phyloP scores from a whole-genome alignment of 768 basidiomycete species.

The Lyophyllum decastes region DNA sequence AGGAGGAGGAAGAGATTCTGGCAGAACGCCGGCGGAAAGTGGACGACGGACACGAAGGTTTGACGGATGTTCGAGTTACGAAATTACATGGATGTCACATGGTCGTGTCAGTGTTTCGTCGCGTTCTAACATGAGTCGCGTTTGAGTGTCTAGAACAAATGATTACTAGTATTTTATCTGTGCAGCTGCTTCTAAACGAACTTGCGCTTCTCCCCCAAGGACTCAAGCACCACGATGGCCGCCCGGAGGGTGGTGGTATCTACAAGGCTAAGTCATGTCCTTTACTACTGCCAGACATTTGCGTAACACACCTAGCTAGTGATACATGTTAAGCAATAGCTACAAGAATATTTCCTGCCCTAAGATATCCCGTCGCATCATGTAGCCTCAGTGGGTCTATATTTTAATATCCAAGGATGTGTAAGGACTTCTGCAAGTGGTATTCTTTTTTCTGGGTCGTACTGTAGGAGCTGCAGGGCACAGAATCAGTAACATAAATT shows the following conservation, averaged over 20 bases:
- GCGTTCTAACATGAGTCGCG: not conserved
- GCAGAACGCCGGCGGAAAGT: too few relatives aligned
- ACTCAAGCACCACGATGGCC: too few relatives aligned
- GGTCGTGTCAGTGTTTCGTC: not conserved
- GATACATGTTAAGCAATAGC: not conserved
- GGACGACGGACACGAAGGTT: too few relatives aligned
- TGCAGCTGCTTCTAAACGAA: too few relatives aligned
- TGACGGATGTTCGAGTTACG: not conserved
- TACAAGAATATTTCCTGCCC: not conserved
- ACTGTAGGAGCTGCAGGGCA: slow-evolving; percentile 68
- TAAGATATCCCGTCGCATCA: not conserved
- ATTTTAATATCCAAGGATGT: slow-evolving; percentile 86
- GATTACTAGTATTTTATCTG: too few relatives aligned
- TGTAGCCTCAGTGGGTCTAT: slow-evolving; percentile 46
- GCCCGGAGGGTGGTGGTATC: too few relatives aligned
- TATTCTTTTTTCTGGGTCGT: slow-evolving; percentile 79
- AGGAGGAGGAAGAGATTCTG: too few relatives aligned
- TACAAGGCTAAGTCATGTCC: too few relatives aligned
- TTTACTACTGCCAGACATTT: not conserved
- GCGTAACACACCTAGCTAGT: not conserved
- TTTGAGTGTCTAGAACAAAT: not conserved
- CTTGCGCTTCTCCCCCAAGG: too few relatives aligned
- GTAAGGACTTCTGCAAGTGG: slow-evolving; percentile 73
- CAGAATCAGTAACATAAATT: not conserved
- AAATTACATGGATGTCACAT: not conserved